These are phyloP conservation scores for Pholiota microspora DNA, from an alignment of 768 basidiomycete species.

Conservation along the genomic window DNA sequence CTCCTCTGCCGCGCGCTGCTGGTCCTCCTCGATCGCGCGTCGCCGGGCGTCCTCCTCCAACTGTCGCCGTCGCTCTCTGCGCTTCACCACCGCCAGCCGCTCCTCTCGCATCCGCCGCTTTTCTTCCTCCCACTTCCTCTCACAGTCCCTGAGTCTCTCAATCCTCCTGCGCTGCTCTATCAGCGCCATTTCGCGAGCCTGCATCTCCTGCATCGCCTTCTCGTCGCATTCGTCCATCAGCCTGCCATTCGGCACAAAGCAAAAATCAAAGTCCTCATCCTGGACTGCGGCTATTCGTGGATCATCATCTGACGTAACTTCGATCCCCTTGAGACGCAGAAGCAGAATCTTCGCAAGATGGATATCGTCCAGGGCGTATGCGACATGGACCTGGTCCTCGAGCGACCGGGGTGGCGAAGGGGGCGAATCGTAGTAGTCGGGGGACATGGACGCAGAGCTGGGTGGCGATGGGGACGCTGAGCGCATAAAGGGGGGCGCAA, in stretches of 20 bases:
- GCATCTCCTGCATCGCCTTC: conserved; percentile 33
- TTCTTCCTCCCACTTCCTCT: conserved; percentile 46
- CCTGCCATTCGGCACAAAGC: conserved; percentile 41
- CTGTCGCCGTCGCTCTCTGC: conserved; percentile 25
- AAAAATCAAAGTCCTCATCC: conserved; percentile 49
- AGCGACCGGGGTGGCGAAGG: conserved; percentile 45
- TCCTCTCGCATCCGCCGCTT: conserved; percentile 42
- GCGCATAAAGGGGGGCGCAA: conserved; percentile 22
- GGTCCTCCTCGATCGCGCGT: conserved; percentile 25
- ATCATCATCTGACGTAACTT: conserved; percentile 57
- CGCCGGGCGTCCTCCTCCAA: conserved; percentile 26
- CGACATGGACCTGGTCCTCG: conserved; percentile 64
- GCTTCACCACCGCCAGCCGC: conserved; percentile 29
- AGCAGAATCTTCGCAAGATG: conserved; percentile 63
- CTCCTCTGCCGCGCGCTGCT: conserved; percentile 20
- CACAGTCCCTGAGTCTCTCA: conserved; percentile 43
- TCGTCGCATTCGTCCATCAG: conserved; percentile 43
- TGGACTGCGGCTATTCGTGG: conserved; percentile 62
- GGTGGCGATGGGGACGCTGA: conserved; percentile 25
- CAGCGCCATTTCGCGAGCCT: conserved; percentile 35
- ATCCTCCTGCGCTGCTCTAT: conserved; percentile 33
- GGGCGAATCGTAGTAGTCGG: conserved; percentile 46
- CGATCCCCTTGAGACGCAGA: conserved; percentile 60
- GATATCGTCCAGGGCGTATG: conserved; percentile 67
- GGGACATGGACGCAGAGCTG: conserved; percentile 30